Conservation (phyloP, 768 basidiomycete species). For the Dacryopinax primogenitus region DNA sequence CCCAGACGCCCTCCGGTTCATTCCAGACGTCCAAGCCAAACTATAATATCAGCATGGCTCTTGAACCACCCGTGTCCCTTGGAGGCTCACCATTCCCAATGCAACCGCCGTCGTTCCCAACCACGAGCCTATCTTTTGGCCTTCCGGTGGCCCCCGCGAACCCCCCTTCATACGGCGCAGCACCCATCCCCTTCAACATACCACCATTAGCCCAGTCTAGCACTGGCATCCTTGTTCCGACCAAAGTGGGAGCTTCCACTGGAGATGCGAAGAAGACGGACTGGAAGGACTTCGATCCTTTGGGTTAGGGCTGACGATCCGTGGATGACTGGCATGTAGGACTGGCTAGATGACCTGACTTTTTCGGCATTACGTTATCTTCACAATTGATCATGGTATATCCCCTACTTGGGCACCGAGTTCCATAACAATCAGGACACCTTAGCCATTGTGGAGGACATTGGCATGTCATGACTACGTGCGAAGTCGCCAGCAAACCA, state of each 20-base stretch:
- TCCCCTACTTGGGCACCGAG: background rate
- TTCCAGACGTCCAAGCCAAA: conserved; percentile 14
- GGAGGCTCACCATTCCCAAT: conserved; percentile 21
- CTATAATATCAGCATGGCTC: conserved; percentile 26
- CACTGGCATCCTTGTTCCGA: conserved; percentile 37
- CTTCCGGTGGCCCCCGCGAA: conserved; percentile 18
- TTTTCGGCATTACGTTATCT: background rate
- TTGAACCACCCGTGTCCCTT: conserved; percentile 29
- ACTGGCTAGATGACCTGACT: background rate
- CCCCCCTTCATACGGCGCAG: background rate
- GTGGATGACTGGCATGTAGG: background rate
- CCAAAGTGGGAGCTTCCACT: conserved; percentile 44
- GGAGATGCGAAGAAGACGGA: conserved; percentile 45
- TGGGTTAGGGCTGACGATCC: conserved; percentile 31
- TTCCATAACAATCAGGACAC: background rate
- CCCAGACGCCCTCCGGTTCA: background rate
- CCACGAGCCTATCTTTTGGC: conserved; percentile 38
- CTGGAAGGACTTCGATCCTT: conserved; percentile 75
- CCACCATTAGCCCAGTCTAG: conserved; percentile 14
- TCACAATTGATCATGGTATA: background rate
- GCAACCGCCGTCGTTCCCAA: conserved; percentile 31
- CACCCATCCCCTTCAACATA: background rate
- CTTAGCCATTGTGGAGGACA: background rate
- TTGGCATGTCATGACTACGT: background rate
- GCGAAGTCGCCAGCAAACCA: too few relatives aligned